Conservation (phyloP, 805 yeast species). For the Saitoella complicata region DNA sequence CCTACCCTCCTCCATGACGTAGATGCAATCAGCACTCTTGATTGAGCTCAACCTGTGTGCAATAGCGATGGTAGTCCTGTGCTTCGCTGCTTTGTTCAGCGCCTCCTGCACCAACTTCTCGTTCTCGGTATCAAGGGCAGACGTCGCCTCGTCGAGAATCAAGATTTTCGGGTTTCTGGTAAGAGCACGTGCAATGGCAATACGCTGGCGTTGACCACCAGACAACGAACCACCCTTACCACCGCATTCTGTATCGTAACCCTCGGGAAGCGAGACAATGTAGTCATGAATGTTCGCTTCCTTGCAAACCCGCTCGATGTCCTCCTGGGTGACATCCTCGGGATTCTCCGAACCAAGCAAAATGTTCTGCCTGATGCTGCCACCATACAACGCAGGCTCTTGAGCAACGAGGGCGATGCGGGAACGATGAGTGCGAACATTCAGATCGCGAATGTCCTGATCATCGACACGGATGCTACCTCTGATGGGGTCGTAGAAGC, state of each 20-base stretch:
- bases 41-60: constrained; percentile 72
- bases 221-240: constrained; percentile 42
- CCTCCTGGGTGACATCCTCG: constrained; percentile 25
- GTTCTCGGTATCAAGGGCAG: constrained; percentile 51
- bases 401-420: constrained; percentile 46
- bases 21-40: constrained; percentile 42
- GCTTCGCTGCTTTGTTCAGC: constrained; percentile 44
- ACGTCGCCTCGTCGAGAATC: constrained; percentile 54
- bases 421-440: constrained; percentile 33
- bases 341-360: constrained; percentile 30
- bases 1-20: constrained; percentile 43
- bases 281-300: constrained; percentile 46
- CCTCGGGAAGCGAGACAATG: constrained; percentile 39
- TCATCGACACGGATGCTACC: constrained; percentile 42
- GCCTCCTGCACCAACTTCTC: constrained; percentile 65
- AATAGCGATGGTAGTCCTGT: constrained; percentile 69
- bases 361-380: constrained; percentile 39
- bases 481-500: constrained; percentile 34
- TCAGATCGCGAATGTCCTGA: constrained; percentile 29
- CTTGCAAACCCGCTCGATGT: constrained; percentile 29
- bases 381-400: constrained; percentile 42
- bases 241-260: constrained; percentile 42
- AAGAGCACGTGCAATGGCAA: constrained; percentile 61
- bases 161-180: constrained; percentile 49
- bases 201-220: constrained; percentile 65